Conservation (phyloP, 2,329 filamentous ascomycete species). For the Phialemoniopsis sp. region DNA sequence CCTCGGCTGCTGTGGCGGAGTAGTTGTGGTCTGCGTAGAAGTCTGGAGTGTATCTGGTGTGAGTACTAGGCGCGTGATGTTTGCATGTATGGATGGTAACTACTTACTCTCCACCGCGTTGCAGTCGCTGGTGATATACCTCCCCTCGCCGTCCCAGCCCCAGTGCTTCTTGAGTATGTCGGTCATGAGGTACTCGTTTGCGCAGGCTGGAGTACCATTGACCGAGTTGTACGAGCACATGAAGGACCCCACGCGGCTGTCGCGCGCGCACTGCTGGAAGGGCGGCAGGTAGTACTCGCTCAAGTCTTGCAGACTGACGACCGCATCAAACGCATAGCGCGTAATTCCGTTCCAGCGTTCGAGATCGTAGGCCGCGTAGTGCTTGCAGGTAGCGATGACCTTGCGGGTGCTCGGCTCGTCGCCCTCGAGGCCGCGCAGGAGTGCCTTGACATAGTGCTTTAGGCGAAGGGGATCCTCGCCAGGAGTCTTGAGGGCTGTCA, state of each 20-base stretch:
- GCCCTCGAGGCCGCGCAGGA: conserved; percentile 18
- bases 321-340: conserved; percentile 47
- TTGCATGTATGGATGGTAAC: no score
- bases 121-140: conserved; percentile 15
- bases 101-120: conserved; percentile 4
- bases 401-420: conserved; percentile 2
- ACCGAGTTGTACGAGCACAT: conserved; percentile 63
- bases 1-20: conserved; percentile 10
- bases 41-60: background rate
- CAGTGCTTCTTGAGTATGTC: conserved; percentile 60
- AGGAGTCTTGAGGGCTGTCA: conserved; percentile 20
- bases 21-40: conserved; percentile 13
- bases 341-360: conserved; percentile 26
- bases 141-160: conserved; percentile 38
- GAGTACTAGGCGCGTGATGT: conserved; percentile 5
- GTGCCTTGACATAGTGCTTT: conserved; percentile 12
- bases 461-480: conserved; percentile 17
- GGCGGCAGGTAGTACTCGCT: conserved; percentile 65
- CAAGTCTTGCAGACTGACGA: conserved; percentile 51
- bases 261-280: conserved; percentile 59
- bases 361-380: conserved; percentile 54
- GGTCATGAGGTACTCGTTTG: conserved; percentile 56
- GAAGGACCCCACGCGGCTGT: conserved; percentile 51
- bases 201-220: conserved; percentile 62
- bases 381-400: conserved; percentile 46